Conservation (phyloP, 345 rosid genomes). For the Eutrema japonicum region DNA sequence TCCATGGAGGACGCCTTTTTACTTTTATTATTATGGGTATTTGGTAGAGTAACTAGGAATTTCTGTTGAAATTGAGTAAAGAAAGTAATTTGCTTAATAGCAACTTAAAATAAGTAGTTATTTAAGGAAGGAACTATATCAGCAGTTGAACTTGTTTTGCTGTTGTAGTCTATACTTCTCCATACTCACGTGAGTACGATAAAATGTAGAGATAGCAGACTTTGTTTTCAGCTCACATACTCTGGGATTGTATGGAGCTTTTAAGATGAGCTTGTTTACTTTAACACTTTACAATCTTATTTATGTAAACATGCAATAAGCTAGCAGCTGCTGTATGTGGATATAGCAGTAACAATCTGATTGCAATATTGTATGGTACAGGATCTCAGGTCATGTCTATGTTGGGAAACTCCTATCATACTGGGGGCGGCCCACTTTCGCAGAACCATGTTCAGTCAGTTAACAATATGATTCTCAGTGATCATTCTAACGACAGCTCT, state of each 20-base stretch:
- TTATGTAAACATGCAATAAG: background rate
- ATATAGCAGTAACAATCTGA: constrained; percentile 9
- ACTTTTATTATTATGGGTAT: background rate
- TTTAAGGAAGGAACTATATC: constrained; percentile 27
- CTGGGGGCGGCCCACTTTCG: constrained; percentile 82
- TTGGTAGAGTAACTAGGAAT: constrained; percentile 28
- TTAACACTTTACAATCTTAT: background rate
- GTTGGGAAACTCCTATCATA: constrained; percentile 75
- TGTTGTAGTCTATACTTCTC: constrained; percentile 20
- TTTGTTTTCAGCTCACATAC: constrained; percentile 8
- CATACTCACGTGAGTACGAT: background rate
- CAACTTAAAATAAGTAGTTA: background rate
- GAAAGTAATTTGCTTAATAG: background rate
- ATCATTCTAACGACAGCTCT: constrained; percentile 77
- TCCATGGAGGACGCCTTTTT: constrained; percentile 4
- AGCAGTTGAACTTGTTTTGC: constrained; percentile 16
- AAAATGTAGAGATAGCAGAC: constrained; percentile 14
- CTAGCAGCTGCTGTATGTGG: constrained; percentile 13
- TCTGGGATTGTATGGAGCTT: constrained; percentile 7
- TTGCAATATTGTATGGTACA: constrained; percentile 43
- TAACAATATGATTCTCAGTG: constrained; percentile 80
- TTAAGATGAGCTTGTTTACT: background rate
- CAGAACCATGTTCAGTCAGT: constrained; percentile 87
- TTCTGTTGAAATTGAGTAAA: background rate
- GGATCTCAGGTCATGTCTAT: constrained; percentile 95